Evolutionary conservation across 2,329 filamentous ascomycete genomes (phyloP), one percentile per base, ranked within the genome.

Genomic region (Huntiella omanensis): DNA sequence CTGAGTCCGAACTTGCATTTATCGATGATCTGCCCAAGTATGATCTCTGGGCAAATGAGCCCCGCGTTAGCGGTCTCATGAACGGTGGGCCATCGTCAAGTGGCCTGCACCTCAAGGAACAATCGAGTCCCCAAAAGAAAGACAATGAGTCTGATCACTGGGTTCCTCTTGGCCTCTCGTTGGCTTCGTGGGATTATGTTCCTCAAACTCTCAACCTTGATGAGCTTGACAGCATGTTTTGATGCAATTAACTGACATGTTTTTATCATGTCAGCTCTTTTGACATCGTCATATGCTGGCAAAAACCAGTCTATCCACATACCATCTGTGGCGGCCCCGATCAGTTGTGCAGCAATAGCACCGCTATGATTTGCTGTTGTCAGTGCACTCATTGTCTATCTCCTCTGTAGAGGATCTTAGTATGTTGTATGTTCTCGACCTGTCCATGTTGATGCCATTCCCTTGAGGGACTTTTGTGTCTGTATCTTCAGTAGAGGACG

Each of bases 141-240:
- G 63, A 63, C 47, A 51, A 50, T 34, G 64, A 68, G 49, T 54
- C 58, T 10, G 65, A 66, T 46, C 60, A 54, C 48, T 68, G 65
- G 63, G 57, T 61, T 34, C 17, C 40, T 35, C 36, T 49, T 13
- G 48, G 48, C 12, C 39, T 37, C 6, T 49, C 48, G n/a, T 33
- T 49, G 32, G 44, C 45, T 15, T 49, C 75, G 54, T 73, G 75
- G 63, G 80, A 81, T 56, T 71, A 71, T 58, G 85, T 78, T 58
- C 86, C 87, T 1, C 91, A 96, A 65, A 82, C 77, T 53, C 80
- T 96, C 54, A 86, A 92, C 60, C 74, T 96, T 42, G 85, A 94
- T 40, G 91, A 98, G 67, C 76, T 96, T 17, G 88, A 96, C 57
- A 77, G 82, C 55, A 73, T 95, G 59, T 74, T 95, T 56, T 79